Evolutionary conservation across 2,329 filamentous ascomycete genomes (phyloP).

Genomic region (Ascosphaera pollenicola): DNA sequence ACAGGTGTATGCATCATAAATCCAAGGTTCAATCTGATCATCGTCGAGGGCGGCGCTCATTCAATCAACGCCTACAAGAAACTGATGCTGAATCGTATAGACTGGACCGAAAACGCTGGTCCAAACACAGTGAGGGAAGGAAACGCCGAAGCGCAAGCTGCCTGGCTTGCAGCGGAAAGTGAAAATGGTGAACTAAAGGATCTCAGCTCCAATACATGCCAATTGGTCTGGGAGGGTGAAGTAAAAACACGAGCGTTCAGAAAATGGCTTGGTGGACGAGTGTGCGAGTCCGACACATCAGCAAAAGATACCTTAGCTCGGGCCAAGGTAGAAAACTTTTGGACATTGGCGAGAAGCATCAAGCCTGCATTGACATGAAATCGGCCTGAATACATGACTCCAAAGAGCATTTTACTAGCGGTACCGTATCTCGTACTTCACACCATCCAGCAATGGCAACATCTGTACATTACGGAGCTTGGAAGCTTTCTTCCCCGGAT

Average conservation of each 20-base stretch:
- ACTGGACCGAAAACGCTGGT: constrained; percentile 77
- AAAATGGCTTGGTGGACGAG: constrained; percentile 60
- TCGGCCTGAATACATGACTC: no score
- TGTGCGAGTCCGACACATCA: constrained; percentile 83
- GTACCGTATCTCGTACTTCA: no score
- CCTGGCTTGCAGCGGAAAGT: constrained; percentile 61
- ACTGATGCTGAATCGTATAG: constrained; percentile 77
- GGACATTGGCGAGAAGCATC: constrained; percentile 61
- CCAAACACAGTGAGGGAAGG: constrained; percentile 35
- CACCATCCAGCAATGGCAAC: no score
- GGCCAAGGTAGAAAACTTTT: constrained; percentile 87
- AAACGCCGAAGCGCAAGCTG: constrained; percentile 38
- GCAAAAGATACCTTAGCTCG: constrained; percentile 60
- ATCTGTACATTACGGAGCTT: no score
- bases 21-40: constrained; percentile 66
- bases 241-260: constrained; percentile 59
- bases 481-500: no score
- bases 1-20: constrained; percentile 86
- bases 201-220: constrained; percentile 60
- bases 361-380: constrained; percentile 12
- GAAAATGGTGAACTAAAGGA: constrained; percentile 62
- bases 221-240: constrained; percentile 77
- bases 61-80: constrained; percentile 73
- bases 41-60: constrained; percentile 78
- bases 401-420: no score